Evolutionary conservation across 2,329 filamentous ascomycete genomes (phyloP), one percentile per base, ranked within the genome.

Genomic region (Didymella sp.): DNA sequence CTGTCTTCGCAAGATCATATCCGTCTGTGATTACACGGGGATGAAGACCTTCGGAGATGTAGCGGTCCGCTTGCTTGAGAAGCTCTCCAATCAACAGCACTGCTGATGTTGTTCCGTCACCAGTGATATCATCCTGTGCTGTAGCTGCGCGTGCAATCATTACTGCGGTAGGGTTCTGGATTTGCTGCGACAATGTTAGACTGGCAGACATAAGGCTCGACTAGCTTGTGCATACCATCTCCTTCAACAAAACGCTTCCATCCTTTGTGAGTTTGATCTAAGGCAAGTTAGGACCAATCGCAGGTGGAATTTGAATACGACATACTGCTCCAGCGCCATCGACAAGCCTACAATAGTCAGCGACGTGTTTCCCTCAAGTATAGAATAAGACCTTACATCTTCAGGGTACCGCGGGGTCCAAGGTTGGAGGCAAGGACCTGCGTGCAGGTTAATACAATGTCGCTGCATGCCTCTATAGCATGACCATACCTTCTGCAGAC

Each of bases 251-350:
- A 59, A 98, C 94, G 73, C 96, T 97, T 76, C 95, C 95, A 80
- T 99, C 95, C 80, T 99, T 99, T 70, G 95, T 99, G 76, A 99
- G 86, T 82, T 99, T 99, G 82, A 99, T 99, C 87, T 95, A 68
- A 75, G 7, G 17, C 51, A 9, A 70, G 58, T 61, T 27, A 63
- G 30, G 3, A 4, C n/a, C 30, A n/a, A 25, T 30, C n/a, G n/a
- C 11, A 12, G 15, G 24, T 4, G 46, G 2, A 6, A 2, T 6
- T 4, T 4, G 5, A 3, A 17, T 6, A 22, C 1, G 6, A 67
- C 81, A 61, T 82, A 84, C 82, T 73, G 78, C 81, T 68, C 85
- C 85, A 59, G 85, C 80, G 63, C 85, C 85, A 71, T 88, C 85
- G 46, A 87, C 85, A 70, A 87, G 77, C 82, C 82, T 84, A 61